These are phyloP conservation scores for Fusarium vanettenii DNA, from an alignment of 2,329 filamentous ascomycete species.

Conservation along the genomic window DNA sequence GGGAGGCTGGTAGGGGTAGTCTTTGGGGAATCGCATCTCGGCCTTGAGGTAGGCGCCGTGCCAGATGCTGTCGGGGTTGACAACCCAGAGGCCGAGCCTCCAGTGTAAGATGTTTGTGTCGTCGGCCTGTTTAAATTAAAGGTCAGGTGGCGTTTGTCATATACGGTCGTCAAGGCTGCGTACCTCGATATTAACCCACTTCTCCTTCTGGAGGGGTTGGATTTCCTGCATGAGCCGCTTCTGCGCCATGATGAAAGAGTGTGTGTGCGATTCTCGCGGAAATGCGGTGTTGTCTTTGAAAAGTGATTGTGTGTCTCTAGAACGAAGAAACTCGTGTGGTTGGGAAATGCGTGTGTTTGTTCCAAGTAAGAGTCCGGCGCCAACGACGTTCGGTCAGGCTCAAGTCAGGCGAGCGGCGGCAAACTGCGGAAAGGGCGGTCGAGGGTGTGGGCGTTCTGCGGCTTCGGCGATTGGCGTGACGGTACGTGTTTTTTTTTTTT, in stretches of 20 bases:
- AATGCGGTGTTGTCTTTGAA: constrained; percentile 1
- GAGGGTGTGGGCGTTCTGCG: constrained; percentile 33
- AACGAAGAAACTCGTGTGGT: background rate
- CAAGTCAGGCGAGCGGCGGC: constrained; percentile 36
- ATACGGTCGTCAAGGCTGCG: constrained; percentile 38
- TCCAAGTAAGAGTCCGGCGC: constrained; percentile 7
- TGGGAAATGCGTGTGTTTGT: constrained; percentile 8
- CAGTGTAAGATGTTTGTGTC: constrained; percentile 88
- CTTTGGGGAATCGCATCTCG: constrained; percentile 85
- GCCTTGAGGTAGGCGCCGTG: constrained; percentile 93
- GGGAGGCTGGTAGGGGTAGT: constrained; percentile 91
- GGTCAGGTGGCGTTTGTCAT: constrained; percentile 1
- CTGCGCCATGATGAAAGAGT: constrained; percentile 59
- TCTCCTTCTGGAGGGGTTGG: constrained; percentile 84
- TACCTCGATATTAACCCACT: constrained; percentile 93
- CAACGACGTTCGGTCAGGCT: constrained; percentile 30
- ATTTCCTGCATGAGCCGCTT: constrained; percentile 91
- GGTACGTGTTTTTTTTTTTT: background rate
- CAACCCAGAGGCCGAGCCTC: constrained; percentile 88
- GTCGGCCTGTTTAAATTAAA: constrained; percentile 65
- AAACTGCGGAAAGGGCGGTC: constrained; percentile 45
- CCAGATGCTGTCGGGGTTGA: constrained; percentile 92
- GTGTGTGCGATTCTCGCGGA: background rate
- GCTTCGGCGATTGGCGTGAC: constrained; percentile 29
- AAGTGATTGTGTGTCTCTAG: background rate